Conservation (phyloP, 176 grass and related monocot species). For the Otatea glauca region DNA sequence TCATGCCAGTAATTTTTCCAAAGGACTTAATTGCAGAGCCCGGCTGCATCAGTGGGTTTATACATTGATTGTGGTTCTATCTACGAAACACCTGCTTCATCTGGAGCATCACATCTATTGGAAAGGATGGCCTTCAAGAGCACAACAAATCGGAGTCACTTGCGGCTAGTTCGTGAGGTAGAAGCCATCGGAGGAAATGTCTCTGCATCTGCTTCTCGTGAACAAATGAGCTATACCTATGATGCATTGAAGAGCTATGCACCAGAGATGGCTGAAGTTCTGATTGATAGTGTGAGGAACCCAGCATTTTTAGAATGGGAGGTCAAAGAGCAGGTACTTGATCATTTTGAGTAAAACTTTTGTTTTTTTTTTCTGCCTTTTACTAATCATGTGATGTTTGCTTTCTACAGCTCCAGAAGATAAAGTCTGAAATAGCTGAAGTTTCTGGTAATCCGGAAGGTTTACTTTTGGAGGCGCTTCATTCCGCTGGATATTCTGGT, state of each 20-base stretch:
- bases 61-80: slow-evolving; percentile 89
- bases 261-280: slow-evolving; percentile 76
- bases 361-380: not conserved
- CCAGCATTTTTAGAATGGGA: slow-evolving; percentile 72
- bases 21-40: slow-evolving; percentile 51
- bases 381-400: slow-evolving; percentile 22
- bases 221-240: slow-evolving; percentile 90
- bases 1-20: slow-evolving; percentile 24
- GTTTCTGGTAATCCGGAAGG: slow-evolving; percentile 71
- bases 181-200: slow-evolving; percentile 83
- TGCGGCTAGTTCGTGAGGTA: slow-evolving; percentile 77
- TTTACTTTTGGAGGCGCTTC: slow-evolving; percentile 75
- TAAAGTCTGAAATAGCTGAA: slow-evolving; percentile 80
- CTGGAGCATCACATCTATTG: slow-evolving; percentile 74
- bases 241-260: slow-evolving; percentile 75
- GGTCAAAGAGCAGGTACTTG: slow-evolving; percentile 72
- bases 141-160: slow-evolving; percentile 71
- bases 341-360: slow-evolving; percentile 16
- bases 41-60: slow-evolving; percentile 69
- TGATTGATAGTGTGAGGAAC: slow-evolving; percentile 71
- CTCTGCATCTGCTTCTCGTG: slow-evolving; percentile 71
- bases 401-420: slow-evolving; percentile 62
- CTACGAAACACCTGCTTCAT: slow-evolving; percentile 63
- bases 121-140: slow-evolving; percentile 88
- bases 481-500: slow-evolving; percentile 77